Evolutionary conservation across 208 protist genomes (phyloP).

Genomic region (Crithidia brevicula): DNA sequence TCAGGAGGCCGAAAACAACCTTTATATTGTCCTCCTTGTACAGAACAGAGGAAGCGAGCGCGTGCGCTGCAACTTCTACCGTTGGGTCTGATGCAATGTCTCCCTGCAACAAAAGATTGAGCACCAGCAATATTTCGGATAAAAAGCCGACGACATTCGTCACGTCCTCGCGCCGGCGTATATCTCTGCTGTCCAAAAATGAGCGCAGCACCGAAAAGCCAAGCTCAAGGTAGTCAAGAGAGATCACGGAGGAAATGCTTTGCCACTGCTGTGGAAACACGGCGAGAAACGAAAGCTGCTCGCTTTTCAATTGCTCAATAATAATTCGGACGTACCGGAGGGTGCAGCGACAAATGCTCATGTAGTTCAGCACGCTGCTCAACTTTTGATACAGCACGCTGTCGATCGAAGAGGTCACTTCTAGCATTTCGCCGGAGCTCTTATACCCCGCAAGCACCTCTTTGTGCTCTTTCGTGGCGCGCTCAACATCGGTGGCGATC

Average conservation of each 20-base stretch:
- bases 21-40: conserved; percentile 88
- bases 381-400: conserved; percentile 52
- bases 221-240: conserved; percentile 64
- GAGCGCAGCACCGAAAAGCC: conserved; percentile 73
- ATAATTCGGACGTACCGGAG: conserved; percentile 76
- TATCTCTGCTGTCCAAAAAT: conserved; percentile 68
- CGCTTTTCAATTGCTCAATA: conserved; percentile 52
- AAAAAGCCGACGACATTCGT: conserved; percentile 61
- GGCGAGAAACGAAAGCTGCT: conserved; percentile 38
- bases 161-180: conserved; percentile 63
- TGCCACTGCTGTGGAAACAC: conserved; percentile 83
- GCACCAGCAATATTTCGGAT: conserved; percentile 75
- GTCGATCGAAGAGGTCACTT: conserved; percentile 66
- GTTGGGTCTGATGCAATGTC: conserved; percentile 64
- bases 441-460: conserved; percentile 66
- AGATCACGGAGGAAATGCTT: conserved; percentile 75
- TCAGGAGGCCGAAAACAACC: conserved; percentile 68
- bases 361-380: conserved; percentile 62
- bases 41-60: conserved; percentile 79
- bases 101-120: conserved; percentile 79
- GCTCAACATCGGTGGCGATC: conserved; percentile 47
- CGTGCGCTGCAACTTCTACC: conserved; percentile 76
- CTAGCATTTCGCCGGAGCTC: conserved; percentile 65
- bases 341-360: conserved; percentile 63
- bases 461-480: conserved; percentile 63